These are phyloP conservation scores for Lipomyces starkeyi DNA, from an alignment of 805 yeast genomes.

Conservation along the genomic window DNA sequence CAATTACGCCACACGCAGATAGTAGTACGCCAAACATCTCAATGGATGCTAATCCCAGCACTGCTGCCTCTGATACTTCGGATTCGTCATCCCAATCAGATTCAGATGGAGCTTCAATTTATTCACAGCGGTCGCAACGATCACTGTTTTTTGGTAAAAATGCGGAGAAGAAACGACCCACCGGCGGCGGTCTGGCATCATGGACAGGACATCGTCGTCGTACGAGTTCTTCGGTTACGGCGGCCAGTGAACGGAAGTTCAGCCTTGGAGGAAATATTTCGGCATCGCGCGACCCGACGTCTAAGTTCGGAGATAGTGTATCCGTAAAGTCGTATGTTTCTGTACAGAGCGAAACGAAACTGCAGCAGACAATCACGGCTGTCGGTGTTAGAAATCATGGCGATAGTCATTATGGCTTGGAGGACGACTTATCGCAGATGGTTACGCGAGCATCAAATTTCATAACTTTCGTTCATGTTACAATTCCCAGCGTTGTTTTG, in stretches of 20 bases:
- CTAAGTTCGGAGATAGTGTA: slow-evolving; percentile 21
- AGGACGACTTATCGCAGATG: slow-evolving; percentile 60
- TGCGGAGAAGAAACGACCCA: background rate
- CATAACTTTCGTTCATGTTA: slow-evolving; percentile 67
- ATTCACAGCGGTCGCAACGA: slow-evolving; percentile 1
- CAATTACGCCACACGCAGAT: background rate
- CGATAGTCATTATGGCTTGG: slow-evolving; percentile 5
- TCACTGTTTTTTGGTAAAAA: background rate
- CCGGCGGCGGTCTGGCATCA: background rate
- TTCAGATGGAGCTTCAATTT: slow-evolving; percentile 3
- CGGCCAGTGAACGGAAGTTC: background rate
- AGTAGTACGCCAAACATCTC: background rate
- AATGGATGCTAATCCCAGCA: background rate
- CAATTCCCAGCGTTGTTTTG: slow-evolving; percentile 57
- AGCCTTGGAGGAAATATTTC: background rate
- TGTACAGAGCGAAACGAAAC: slow-evolving; percentile 15
- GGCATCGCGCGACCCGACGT: slow-evolving; percentile 4
- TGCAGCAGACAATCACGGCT: background rate
- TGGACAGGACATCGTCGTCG: background rate
- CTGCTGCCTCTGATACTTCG: slow-evolving; percentile 8
- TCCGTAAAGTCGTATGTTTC: slow-evolving; percentile 24
- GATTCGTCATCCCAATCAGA: slow-evolving; percentile 5
- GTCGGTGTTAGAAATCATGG: background rate
- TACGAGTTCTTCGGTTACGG: background rate
- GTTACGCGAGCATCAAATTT: slow-evolving; percentile 73